phyloP scores from a whole-genome alignment of 331 rosid genomes.

The Cydonia oblonga region DNA sequence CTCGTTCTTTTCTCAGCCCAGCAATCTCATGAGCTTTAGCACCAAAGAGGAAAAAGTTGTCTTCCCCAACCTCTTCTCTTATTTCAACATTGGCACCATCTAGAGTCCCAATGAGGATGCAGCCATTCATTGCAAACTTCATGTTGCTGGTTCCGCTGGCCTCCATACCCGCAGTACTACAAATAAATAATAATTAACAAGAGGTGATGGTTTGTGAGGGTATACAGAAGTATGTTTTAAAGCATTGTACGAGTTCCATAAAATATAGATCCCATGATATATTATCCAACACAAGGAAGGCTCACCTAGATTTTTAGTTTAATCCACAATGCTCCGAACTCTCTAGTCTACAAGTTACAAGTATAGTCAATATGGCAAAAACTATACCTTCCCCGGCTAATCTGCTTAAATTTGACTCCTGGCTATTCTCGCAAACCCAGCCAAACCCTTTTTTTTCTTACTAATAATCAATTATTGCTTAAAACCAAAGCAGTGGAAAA shows the following conservation, averaged over 20 bases:
- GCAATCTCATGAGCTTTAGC: slow-evolving; percentile 90
- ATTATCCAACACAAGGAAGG: neutral
- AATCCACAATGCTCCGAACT: neutral
- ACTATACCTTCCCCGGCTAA: neutral
- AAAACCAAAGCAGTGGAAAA: neutral
- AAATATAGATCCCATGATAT: neutral
- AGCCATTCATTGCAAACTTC: slow-evolving; percentile 98
- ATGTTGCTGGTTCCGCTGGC: slow-evolving; percentile 99
- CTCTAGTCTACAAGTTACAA: neutral
- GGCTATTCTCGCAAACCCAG: neutral
- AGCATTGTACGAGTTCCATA: neutral
- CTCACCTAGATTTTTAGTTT: neutral
- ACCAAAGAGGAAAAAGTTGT: slow-evolving; percentile 94
- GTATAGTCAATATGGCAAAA: neutral
- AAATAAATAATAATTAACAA: neutral
- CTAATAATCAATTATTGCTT: neutral
- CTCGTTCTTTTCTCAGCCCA: slow-evolving; percentile 83
- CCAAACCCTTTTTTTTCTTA: neutral
- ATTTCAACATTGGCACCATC: slow-evolving; percentile 99
- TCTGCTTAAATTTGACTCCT: neutral
- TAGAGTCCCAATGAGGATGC: slow-evolving; percentile 85
- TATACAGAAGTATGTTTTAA: too few relatives aligned
- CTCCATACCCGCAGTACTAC: slow-evolving; percentile 98
- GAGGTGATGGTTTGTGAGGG: neutral
- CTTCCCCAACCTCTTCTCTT: slow-evolving; percentile 87